Evolutionary conservation across 768 basidiomycete genomes (phyloP).

Genomic region (Lactarius tabidus): DNA sequence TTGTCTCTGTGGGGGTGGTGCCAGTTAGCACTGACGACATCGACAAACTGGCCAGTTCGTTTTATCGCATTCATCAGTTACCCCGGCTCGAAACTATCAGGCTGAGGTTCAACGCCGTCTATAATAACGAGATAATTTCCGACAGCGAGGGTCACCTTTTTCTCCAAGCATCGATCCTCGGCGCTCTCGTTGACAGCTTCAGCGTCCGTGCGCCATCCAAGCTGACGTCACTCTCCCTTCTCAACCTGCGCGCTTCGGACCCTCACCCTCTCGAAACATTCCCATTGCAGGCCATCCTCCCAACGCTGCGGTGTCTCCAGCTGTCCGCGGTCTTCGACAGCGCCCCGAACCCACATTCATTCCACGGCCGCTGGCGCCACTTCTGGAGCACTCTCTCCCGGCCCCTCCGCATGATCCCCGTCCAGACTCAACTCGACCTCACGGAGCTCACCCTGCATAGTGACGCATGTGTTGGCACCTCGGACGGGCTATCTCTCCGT

Average conservation of each 20-base stretch:
- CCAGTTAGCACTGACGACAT: not conserved
- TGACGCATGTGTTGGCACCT: not conserved
- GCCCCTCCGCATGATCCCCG: not conserved
- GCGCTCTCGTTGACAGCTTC: not conserved
- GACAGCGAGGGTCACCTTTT: not conserved
- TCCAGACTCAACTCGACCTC: not conserved
- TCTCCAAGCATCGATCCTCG: not conserved
- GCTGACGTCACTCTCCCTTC: not conserved
- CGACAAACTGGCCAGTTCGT: not conserved
- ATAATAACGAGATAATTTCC: not conserved
- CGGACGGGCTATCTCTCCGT: not conserved
- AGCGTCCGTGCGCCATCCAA: not conserved
- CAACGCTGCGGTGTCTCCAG: not conserved
- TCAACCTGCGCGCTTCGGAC: not conserved
- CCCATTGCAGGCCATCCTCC: not conserved
- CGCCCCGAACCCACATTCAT: not conserved
- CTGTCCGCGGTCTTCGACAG: not conserved
- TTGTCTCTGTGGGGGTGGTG: not conserved
- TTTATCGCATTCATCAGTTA: not conserved
- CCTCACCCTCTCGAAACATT: not conserved
- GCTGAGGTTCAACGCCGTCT: not conserved
- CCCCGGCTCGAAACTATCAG: not conserved
- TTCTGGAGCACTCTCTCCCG: not conserved
- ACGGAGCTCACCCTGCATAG: conserved; percentile 1
- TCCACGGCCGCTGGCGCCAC: not conserved